A percentile compares a stretch with the other conserved stretches of the same genome.
These are phyloP conservation scores for Mimosa bimucronata DNA, from an alignment of 306 rosid genomes.

Conservation along the genomic window DNA sequence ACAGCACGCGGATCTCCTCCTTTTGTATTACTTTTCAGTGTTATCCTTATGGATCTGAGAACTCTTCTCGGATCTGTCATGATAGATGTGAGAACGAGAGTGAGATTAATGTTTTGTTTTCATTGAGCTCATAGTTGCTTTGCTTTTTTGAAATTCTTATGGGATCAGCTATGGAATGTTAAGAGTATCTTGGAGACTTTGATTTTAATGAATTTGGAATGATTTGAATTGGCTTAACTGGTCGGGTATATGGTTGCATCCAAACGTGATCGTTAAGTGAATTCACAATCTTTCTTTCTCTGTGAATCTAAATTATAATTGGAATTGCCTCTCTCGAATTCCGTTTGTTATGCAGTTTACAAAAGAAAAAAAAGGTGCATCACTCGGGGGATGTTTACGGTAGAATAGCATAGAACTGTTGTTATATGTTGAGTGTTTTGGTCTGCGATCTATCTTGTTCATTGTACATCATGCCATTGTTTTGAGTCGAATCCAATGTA, in stretches of 20 bases:
- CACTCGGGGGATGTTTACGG: not conserved
- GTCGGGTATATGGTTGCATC: slow-evolving; percentile 4
- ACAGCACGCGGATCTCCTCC: slow-evolving; percentile 23
- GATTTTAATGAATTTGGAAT: slow-evolving; percentile 11
- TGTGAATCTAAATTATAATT: no score
- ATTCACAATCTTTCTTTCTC: not conserved
- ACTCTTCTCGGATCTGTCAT: slow-evolving; percentile 23
- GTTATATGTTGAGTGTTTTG: not conserved
- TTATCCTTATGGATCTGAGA: slow-evolving; percentile 40
- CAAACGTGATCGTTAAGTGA: slow-evolving; percentile 27
- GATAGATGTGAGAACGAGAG: slow-evolving; percentile 11
- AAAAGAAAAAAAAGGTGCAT: not conserved
- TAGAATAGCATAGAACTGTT: not conserved
- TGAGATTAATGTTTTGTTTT: slow-evolving; percentile 16
- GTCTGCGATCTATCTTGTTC: not conserved
- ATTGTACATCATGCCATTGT: not conserved
- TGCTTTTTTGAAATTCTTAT: slow-evolving; percentile 9
- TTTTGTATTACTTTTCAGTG: slow-evolving; percentile 21
- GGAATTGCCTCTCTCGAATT: slow-evolving; percentile 9
- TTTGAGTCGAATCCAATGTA: not conserved
- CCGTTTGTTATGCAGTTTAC: not conserved
- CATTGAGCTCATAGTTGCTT: not conserved
- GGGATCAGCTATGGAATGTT: not conserved
- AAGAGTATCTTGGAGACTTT: slow-evolving; percentile 12
- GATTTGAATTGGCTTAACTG: not conserved